phyloP scores from a whole-genome alignment of 139 green algal species.

The Tetradesmus obliquus region DNA sequence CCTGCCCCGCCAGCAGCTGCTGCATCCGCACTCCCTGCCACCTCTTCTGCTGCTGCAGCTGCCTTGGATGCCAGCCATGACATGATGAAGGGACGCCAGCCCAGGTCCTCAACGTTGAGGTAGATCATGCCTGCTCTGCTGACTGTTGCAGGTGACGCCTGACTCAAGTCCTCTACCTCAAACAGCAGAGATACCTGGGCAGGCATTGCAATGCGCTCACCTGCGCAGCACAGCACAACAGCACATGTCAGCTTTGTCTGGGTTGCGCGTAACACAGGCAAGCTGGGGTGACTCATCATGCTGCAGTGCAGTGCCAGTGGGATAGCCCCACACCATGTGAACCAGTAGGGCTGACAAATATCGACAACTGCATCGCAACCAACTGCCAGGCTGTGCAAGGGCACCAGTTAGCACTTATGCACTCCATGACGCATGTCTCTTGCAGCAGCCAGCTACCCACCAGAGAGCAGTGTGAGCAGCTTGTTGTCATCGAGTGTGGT shows the following conservation, averaged over 20 bases:
- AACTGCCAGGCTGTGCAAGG: no score
- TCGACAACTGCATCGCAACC: no score
- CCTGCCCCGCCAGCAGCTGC: background rate
- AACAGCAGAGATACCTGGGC: slow-evolving; percentile 86
- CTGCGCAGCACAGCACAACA: slow-evolving; percentile 41
- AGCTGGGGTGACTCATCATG: background rate
- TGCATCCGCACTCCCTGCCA: slow-evolving; percentile 42
- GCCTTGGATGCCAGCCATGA: slow-evolving; percentile 81
- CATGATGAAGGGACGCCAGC: slow-evolving; percentile 87
- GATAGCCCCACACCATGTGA: no score
- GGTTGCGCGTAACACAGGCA: background rate
- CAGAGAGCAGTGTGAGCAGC: slow-evolving; percentile 94
- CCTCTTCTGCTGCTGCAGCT: slow-evolving; percentile 69
- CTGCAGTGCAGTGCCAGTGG: no score
- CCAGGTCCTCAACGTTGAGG: slow-evolving; percentile 88
- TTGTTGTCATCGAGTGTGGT: slow-evolving; percentile 81
- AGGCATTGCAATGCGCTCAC: slow-evolving; percentile 86
- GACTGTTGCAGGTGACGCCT: slow-evolving; percentile 94
- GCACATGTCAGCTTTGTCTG: background rate
- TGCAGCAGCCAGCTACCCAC: slow-evolving; percentile 67
- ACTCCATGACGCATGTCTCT: background rate
- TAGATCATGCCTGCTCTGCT: slow-evolving; percentile 94
- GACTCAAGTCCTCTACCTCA: slow-evolving; percentile 83
- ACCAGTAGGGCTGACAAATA: no score
- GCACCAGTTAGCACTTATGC: no score